Percentiles rank a stretch among this genome's conserved stretches.
Evolutionary conservation across 176 grass and related monocot species (phyloP).

Genomic region (Canna indica): DNA sequence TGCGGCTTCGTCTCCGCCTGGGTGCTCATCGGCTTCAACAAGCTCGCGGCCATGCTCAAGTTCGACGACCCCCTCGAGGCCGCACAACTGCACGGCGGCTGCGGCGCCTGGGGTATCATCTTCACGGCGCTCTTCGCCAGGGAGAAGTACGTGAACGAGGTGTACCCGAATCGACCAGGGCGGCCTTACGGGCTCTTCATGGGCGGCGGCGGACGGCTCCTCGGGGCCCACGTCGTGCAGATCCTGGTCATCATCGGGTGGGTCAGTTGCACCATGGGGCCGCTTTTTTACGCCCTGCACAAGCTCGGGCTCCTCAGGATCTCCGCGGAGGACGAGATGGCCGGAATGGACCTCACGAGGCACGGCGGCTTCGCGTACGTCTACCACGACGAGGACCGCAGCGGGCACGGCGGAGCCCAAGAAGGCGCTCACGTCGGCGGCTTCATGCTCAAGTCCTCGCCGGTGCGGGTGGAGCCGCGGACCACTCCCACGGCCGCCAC

Average conservation of each 20-base stretch:
- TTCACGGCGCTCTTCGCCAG: constrained; percentile 84
- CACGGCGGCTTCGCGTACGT: constrained; percentile 72
- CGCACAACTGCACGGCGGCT: constrained; percentile 86
- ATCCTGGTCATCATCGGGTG: constrained; percentile 72
- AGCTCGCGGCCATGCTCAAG: constrained; percentile 57
- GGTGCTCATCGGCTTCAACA: constrained; percentile 83
- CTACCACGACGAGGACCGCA: constrained; percentile 63
- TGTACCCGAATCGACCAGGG: constrained; percentile 32
- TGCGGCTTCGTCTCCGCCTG: constrained; percentile 90
- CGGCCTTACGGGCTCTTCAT: constrained; percentile 84
- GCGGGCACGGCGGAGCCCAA: neutral
- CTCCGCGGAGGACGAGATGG: constrained; percentile 65
- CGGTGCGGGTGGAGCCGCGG: constrained; percentile 24
- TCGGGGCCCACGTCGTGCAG: constrained; percentile 56
- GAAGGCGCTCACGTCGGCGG: neutral
- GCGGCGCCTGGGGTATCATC: constrained; percentile 79
- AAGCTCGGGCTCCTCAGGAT: constrained; percentile 63
- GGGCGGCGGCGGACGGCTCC: constrained; percentile 72
- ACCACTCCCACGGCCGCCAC: neutral
- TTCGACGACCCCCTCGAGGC: constrained; percentile 95
- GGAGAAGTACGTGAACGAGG: constrained; percentile 60
- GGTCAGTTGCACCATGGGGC: constrained; percentile 76
- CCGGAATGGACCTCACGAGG: constrained; percentile 72
- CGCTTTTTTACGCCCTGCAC: constrained; percentile 52
- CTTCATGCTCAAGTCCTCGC: constrained; percentile 2